phyloP scores from a whole-genome alignment of 169 alveolate species.

The Plasmodium relictum region DNA sequence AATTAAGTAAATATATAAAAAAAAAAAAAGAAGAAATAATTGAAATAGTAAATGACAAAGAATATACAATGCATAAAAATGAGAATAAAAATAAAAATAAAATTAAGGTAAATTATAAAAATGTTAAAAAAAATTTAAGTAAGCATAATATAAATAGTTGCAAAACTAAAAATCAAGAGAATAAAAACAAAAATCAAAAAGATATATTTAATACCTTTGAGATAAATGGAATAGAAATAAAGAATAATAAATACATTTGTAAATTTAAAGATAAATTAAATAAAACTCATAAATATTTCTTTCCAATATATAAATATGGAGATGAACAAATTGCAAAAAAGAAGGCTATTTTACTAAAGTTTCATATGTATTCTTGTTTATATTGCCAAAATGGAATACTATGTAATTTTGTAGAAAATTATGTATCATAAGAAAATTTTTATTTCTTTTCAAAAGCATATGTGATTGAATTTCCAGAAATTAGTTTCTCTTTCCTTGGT shows the following conservation, averaged over 20 bases:
- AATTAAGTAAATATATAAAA: not conserved
- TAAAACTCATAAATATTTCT: slow-evolving; percentile 42
- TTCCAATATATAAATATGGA: slow-evolving; percentile 69
- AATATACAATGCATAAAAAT: not conserved
- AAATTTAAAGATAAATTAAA: slow-evolving; percentile 48
- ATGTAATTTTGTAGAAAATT: slow-evolving; percentile 63
- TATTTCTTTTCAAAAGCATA: too few relatives aligned
- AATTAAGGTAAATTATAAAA: not conserved
- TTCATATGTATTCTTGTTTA: slow-evolving; percentile 44
- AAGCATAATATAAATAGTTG: not conserved
- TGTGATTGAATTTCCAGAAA: not conserved
- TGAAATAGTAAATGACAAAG: slow-evolving; percentile 5
- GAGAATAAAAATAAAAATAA: slow-evolving; percentile 5
- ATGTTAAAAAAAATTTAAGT: slow-evolving; percentile 3
- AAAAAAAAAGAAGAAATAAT: slow-evolving; percentile 3
- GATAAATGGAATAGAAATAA: slow-evolving; percentile 33
- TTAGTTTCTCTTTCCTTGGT: not conserved
- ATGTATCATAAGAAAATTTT: slow-evolving; percentile 25
- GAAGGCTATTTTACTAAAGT: slow-evolving; percentile 19
- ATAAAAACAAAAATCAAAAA: slow-evolving; percentile 25
- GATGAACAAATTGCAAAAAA: slow-evolving; percentile 39
- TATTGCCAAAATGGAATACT: slow-evolving; percentile 64
- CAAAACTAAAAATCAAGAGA: slow-evolving; percentile 3
- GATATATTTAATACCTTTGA: slow-evolving; percentile 5
- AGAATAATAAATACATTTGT: slow-evolving; percentile 37